Base-by-base conservation (phyloP, 2,329 filamentous ascomycete species). In the Colletotrichum echinochloae region DNA sequence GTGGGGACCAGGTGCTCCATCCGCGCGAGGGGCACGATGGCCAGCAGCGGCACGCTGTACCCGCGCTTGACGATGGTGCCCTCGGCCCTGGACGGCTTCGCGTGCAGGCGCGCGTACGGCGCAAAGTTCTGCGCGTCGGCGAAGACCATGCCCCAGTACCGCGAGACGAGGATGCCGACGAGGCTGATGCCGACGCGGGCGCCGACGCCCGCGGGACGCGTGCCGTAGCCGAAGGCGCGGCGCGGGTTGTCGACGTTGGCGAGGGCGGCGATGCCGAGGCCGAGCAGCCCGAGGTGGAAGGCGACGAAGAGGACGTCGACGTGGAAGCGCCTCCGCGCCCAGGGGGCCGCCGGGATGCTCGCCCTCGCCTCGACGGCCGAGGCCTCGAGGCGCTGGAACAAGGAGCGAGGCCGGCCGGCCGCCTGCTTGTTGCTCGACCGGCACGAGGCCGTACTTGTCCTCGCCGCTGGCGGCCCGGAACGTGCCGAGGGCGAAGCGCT, bases 41-140 rank as follows among this genome's bases (percentile, higher is more conserved):
- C 49, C 28, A 52, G 8, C 7, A 52, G 28, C 14, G 49, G 49
- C 28, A 52, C 18, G 49, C 16, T 11, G 49, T 20, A 33, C 3
- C 49, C 28, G 49, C 49, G 49, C 18, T 52, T 52, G 2, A 20
- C 30, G 49, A 33, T 12, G 16, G 49, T 75, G 3, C 70, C 63
- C 28, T 56, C 63, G 1, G 75, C 72, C 16, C 16, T 52, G 16
- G 73, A 70, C 30, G 71, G 71, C 35, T 61, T 66, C 16, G 55
- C 60, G 28, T 71, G 66, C 26, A 76, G 69, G 6, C 73, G 71
- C 2, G 66, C 60, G 48, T 74, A 76, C 5, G 72, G 71, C 12
- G 73, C 63, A 33, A 75, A 72, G 28, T 73, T 75, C 60, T 76
- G 75, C n/a, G 72, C 72, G 56, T 76, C 74, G 56, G 61, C 66